phyloP scores from a whole-genome alignment of 139 green algal species.

The Eudorina sp. region DNA sequence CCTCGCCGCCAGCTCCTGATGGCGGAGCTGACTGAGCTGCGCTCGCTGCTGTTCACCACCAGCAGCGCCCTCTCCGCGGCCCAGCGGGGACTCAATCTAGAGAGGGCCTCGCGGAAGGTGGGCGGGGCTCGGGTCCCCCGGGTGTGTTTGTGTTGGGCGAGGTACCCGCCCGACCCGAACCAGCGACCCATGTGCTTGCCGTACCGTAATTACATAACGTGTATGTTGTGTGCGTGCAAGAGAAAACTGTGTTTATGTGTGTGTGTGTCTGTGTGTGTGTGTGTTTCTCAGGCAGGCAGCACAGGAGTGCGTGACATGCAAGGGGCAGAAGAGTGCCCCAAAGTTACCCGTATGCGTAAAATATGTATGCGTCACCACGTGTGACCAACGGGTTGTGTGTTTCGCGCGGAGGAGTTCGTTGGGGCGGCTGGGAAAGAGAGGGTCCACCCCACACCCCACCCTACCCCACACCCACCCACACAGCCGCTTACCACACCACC shows the following conservation, averaged over 20 bases:
- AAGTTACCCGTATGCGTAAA: too few species aligned
- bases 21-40: constrained; percentile 27
- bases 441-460: neutral
- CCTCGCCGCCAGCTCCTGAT: neutral
- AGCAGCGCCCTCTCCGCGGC: neutral
- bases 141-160: neutral
- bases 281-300: too few species aligned
- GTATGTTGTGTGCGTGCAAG: neutral
- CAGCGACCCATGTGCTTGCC: neutral
- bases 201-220: neutral
- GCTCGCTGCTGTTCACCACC: constrained; percentile 20
- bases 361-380: too few species aligned
- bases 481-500: too few species aligned
- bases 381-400: too few species aligned
- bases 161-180: too few species aligned
- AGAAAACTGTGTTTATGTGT: neutral
- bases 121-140: neutral
- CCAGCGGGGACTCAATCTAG: neutral
- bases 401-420: too few species aligned
- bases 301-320: too few species aligned
- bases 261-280: neutral
- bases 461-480: neutral
- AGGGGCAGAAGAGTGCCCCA: too few species aligned
- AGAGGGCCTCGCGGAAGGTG: neutral
- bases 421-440: neutral